Evolutionary conservation across 352 stramenopile genomes (phyloP).

Genomic region (Phytophthora colocasiae): DNA sequence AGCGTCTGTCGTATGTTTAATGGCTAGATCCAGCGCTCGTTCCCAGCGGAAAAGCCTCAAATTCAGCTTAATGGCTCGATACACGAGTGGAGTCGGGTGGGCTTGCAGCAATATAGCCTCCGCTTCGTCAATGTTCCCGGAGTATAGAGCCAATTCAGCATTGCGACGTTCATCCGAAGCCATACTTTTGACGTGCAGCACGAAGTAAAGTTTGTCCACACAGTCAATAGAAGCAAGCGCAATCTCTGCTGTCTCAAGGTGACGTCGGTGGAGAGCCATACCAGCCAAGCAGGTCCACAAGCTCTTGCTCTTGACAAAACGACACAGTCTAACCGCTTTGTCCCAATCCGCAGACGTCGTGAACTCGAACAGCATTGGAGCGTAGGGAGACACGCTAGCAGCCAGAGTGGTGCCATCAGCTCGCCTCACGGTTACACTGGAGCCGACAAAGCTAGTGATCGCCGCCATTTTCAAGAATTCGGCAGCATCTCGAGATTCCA

Average conservation of each 20-base stretch:
- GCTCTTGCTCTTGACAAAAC: slow-evolving; percentile 89
- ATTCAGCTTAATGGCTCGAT: slow-evolving; percentile 95
- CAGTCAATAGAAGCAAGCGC: slow-evolving; percentile 91
- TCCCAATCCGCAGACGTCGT: slow-evolving; percentile 86
- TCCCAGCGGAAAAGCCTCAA: slow-evolving; percentile 91
- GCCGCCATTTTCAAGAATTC: slow-evolving; percentile 89
- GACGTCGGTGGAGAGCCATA: slow-evolving; percentile 89
- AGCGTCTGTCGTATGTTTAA: slow-evolving; percentile 88
- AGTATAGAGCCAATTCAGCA: slow-evolving; percentile 89
- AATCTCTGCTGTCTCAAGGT: slow-evolving; percentile 93
- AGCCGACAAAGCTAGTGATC: slow-evolving; percentile 90
- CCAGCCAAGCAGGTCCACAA: slow-evolving; percentile 93
- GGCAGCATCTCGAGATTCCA: slow-evolving; percentile 74
- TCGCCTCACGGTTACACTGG: slow-evolving; percentile 84
- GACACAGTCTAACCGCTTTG: slow-evolving; percentile 91
- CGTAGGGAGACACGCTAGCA: slow-evolving; percentile 81
- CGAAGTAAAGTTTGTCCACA: slow-evolving; percentile 95
- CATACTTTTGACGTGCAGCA: slow-evolving; percentile 90
- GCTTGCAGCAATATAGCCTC: slow-evolving; percentile 93
- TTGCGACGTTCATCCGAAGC: slow-evolving; percentile 87
- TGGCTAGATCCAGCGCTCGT: slow-evolving; percentile 86
- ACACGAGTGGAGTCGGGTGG: slow-evolving; percentile 87
- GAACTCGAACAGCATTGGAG: slow-evolving; percentile 90
- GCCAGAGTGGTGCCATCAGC: slow-evolving; percentile 89
- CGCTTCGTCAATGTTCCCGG: slow-evolving; percentile 90